Evolutionary conservation across 352 stramenopile species (phyloP).

Genomic region (Pythium periplocum): DNA sequence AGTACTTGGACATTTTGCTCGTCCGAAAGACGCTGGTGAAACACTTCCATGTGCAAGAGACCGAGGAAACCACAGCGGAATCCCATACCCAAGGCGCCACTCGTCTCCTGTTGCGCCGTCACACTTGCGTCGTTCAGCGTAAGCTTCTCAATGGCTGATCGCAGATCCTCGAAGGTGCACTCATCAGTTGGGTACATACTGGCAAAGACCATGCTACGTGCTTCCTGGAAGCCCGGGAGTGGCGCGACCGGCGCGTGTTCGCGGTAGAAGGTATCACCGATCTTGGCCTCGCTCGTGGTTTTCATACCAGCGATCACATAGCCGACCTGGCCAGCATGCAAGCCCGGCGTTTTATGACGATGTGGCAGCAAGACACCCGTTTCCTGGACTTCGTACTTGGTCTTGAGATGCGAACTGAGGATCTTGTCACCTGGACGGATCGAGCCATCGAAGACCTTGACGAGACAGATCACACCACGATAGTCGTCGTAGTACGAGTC

Average conservation of each 20-base stretch:
- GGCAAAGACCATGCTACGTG: constrained; percentile 97
- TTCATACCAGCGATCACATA: constrained; percentile 98
- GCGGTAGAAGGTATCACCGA: constrained; percentile 86
- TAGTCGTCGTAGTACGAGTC: constrained; percentile 98
- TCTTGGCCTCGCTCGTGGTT: constrained; percentile 93
- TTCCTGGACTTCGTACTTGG: constrained; percentile 95
- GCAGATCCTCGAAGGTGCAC: constrained; percentile 95
- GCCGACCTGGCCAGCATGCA: constrained; percentile 93
- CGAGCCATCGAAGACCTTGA: constrained; percentile 92
- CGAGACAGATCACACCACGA: constrained; percentile 93
- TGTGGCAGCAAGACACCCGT: constrained; percentile 92
- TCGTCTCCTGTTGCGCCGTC: constrained; percentile 94
- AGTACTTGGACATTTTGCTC: constrained; percentile 98
- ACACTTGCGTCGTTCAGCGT: constrained; percentile 97
- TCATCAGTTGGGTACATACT: constrained; percentile 97
- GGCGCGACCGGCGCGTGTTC: constrained; percentile 54
- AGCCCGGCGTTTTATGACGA: constrained; percentile 58
- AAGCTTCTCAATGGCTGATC: constrained; percentile 94
- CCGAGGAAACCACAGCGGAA: constrained; percentile 97
- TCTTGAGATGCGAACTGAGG: constrained; percentile 63
- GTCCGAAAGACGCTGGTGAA: constrained; percentile 96
- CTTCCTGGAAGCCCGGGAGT: constrained; percentile 78
- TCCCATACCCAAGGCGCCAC: constrained; percentile 91
- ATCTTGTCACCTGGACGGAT: constrained; percentile 84
- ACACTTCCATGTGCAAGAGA: constrained; percentile 97